These are phyloP conservation scores for Mucor irregularis DNA, from an alignment of 371 early-diverging fungal species.

Conservation along the genomic window DNA sequence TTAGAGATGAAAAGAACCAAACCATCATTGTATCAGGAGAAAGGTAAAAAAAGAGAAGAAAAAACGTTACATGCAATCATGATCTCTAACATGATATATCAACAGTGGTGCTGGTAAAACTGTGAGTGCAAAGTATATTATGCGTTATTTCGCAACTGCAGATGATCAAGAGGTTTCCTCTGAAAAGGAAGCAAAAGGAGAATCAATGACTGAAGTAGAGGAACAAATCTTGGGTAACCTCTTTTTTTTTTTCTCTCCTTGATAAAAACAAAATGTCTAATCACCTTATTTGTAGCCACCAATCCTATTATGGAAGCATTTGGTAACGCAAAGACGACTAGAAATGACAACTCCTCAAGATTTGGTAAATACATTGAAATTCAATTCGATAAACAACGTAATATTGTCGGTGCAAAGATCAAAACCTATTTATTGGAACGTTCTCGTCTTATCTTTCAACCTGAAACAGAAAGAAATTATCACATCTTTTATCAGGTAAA, in stretches of 20 bases:
- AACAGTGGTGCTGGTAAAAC: constrained; percentile 93
- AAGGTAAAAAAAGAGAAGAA: constrained; percentile 50
- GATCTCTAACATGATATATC: background rate
- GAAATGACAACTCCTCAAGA: constrained; percentile 98
- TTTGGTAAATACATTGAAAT: constrained; percentile 99
- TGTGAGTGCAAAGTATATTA: constrained; percentile 94
- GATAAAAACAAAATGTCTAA: background rate
- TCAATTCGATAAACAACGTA: constrained; percentile 75
- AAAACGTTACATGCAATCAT: background rate
- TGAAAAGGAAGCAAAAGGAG: constrained; percentile 33
- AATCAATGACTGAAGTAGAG: constrained; percentile 77
- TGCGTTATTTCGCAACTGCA: constrained; percentile 96
- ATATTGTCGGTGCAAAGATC: constrained; percentile 94
- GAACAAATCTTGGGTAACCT: constrained; percentile 70
- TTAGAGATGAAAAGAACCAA: constrained; percentile 90
- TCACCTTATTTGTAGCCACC: constrained; percentile 61
- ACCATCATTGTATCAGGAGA: constrained; percentile 99
- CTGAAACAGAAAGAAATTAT: constrained; percentile 95
- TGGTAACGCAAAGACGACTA: constrained; percentile 99
- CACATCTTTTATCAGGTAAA: constrained; percentile 96
- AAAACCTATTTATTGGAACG: constrained; percentile 97
- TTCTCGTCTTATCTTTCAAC: constrained; percentile 94
- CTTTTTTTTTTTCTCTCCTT: background rate
- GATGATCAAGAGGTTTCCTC: constrained; percentile 63
- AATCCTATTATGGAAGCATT: constrained; percentile 99